These are phyloP conservation scores for Haematococcus lacustris DNA, from an alignment of 139 green algal genomes.

Conservation along the genomic window DNA sequence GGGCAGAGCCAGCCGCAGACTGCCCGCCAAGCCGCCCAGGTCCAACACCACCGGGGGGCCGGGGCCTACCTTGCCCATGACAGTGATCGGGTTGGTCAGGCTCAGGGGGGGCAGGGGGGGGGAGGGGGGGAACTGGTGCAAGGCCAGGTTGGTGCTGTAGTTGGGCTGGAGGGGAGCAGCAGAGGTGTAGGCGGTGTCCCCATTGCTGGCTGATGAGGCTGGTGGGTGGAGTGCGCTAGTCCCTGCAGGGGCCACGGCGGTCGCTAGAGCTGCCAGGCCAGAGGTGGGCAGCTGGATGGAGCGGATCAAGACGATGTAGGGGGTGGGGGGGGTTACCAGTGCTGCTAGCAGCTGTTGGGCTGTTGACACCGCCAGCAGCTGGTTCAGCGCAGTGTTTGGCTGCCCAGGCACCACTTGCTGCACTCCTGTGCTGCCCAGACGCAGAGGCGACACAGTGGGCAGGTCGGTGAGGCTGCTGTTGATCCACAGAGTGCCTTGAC, in stretches of 20 bases:
- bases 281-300: neutral
- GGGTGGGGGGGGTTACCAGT: too few relatives aligned
- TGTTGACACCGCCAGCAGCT: neutral
- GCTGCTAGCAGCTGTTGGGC: too few relatives aligned
- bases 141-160: neutral
- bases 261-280: neutral
- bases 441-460: neutral
- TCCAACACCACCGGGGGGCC: neutral
- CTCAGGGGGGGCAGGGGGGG: too few relatives aligned
- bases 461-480: conserved; percentile 2
- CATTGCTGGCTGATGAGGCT: too few relatives aligned
- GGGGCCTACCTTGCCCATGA: neutral
- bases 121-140: neutral
- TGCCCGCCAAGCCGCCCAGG: neutral
- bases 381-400: neutral
- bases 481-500: neutral
- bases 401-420: neutral
- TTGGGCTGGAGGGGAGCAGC: too few relatives aligned
- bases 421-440: neutral
- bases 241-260: too few relatives aligned
- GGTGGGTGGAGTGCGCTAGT: too few relatives aligned
- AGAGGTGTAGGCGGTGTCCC: too few relatives aligned
- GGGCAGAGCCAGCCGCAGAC: neutral
- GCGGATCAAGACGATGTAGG: too few relatives aligned
- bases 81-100: neutral